Percentiles rank a stretch among this genome's conserved stretches.
Evolutionary conservation across 169 alveolate genomes (phyloP).

Genomic region (Plasmodium knowlesi): DNA sequence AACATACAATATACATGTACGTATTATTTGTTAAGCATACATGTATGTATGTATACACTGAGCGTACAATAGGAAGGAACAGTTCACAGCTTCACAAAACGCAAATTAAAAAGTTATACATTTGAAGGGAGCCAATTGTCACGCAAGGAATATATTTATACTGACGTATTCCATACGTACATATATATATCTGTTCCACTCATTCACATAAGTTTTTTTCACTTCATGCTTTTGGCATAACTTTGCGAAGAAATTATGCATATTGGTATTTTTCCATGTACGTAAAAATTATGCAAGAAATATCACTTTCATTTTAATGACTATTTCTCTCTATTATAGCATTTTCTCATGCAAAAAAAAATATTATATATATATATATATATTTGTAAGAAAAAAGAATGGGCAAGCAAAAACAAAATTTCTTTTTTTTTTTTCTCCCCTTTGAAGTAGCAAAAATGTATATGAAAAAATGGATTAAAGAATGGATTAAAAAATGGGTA

Average conservation of each 20-base stretch:
- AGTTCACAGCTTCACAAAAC: conserved; percentile 2
- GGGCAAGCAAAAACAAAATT: neutral
- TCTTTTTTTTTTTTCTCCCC: neutral
- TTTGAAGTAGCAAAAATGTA: neutral
- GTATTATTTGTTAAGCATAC: neutral
- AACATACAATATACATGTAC: neutral
- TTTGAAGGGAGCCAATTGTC: neutral
- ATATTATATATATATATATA: neutral
- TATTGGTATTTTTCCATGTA: neutral
- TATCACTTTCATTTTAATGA: neutral
- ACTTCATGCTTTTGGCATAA: neutral
- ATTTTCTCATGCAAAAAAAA: neutral
- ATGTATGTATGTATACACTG: neutral
- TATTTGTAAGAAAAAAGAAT: neutral
- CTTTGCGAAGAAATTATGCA: neutral
- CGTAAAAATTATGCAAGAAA: neutral
- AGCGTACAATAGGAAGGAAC: neutral
- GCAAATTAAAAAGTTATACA: neutral
- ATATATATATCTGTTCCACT: neutral
- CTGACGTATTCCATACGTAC: neutral
- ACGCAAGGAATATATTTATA: neutral
- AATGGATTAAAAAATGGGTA: neutral
- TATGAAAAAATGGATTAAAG: neutral
- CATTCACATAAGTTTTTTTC: neutral
- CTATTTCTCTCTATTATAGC: neutral